phyloP scores from a whole-genome alignment of 306 rosid genomes.

The Trifolium repens region DNA sequence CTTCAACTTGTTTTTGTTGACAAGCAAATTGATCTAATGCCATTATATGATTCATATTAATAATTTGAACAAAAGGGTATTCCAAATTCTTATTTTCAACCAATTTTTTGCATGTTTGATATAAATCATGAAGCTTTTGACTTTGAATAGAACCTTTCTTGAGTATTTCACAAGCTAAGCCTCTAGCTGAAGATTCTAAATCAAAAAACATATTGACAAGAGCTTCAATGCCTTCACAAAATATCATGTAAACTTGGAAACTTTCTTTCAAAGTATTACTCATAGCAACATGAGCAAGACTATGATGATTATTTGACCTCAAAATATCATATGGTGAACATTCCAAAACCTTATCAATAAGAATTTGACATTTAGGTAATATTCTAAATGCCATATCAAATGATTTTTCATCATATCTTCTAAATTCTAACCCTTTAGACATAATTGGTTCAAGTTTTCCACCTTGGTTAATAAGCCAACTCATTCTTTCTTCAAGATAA shows the following conservation, averaged over 20 bases:
- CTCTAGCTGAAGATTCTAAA: slow-evolving; percentile 53
- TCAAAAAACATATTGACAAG: slow-evolving; percentile 64
- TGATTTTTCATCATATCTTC: slow-evolving; percentile 59
- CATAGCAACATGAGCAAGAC: slow-evolving; percentile 59
- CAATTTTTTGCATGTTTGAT: slow-evolving; percentile 52
- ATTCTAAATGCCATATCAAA: slow-evolving; percentile 59
- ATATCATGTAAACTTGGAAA: slow-evolving; percentile 58
- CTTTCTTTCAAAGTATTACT: slow-evolving; percentile 63
- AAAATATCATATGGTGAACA: slow-evolving; percentile 51
- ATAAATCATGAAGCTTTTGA: slow-evolving; percentile 58
- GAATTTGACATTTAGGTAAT: slow-evolving; percentile 59
- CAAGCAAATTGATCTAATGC: slow-evolving; percentile 52
- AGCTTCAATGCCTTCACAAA: slow-evolving; percentile 58
- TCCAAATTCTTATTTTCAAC: slow-evolving; percentile 59
- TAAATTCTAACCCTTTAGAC: slow-evolving; percentile 54
- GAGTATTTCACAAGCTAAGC: slow-evolving; percentile 60
- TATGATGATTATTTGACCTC: slow-evolving; percentile 45
- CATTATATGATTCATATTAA: slow-evolving; percentile 51
- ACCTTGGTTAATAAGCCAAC: slow-evolving; percentile 67
- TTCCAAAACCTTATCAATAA: slow-evolving; percentile 57
- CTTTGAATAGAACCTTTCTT: slow-evolving; percentile 57
- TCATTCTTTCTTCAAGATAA: slow-evolving; percentile 66
- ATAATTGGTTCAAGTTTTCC: slow-evolving; percentile 63
- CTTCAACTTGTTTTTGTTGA: slow-evolving; percentile 29
- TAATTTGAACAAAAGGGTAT: slow-evolving; percentile 63